A percentile compares a stretch with the other conserved stretches of the same genome.
These are phyloP conservation scores for Santalum album DNA, from an alignment of 164 flowering plant species.

Conservation along the genomic window DNA sequence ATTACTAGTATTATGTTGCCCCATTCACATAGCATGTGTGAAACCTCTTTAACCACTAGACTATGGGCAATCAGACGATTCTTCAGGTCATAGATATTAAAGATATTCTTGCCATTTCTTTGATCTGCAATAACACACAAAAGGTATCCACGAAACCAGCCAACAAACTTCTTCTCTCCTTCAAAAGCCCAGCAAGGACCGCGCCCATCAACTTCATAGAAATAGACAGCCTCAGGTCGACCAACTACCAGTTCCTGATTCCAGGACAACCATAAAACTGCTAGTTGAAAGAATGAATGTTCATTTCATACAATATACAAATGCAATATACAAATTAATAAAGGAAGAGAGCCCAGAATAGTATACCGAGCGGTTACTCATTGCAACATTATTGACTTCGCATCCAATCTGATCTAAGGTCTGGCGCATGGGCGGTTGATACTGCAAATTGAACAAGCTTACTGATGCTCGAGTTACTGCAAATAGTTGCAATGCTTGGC, in stretches of 20 bases:
- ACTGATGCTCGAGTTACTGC: conserved; percentile 83
- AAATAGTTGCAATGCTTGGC: conserved; percentile 72
- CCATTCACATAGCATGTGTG: conserved; percentile 97
- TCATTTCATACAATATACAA: background rate
- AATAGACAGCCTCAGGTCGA: conserved; percentile 92
- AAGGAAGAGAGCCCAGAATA: conserved; percentile 1
- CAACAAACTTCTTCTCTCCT: conserved; percentile 86
- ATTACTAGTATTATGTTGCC: conserved; percentile 83
- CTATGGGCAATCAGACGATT: conserved; percentile 91
- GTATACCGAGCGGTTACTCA: conserved; percentile 88
- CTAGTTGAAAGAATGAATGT: conserved; percentile 3
- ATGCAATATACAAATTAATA: background rate
- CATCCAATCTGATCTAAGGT: conserved; percentile 86
- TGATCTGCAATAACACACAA: conserved; percentile 84
- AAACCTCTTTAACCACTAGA: conserved; percentile 64
- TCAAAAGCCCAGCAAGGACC: conserved; percentile 99
- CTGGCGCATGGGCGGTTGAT: conserved; percentile 64
- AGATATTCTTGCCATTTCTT: conserved; percentile 60
- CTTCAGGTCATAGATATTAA: conserved; percentile 90
- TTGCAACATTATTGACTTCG: conserved; percentile 51
- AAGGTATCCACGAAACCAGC: conserved; percentile 98
- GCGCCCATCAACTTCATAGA: conserved; percentile 97
- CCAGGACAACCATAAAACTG: conserved; percentile 11
- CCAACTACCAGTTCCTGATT: conserved; percentile 83
- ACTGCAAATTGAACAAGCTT: conserved; percentile 66